These are phyloP conservation scores for Malassezia vespertilionis DNA, from an alignment of 1,284 basidiomycete species.

Conservation along the genomic window DNA sequence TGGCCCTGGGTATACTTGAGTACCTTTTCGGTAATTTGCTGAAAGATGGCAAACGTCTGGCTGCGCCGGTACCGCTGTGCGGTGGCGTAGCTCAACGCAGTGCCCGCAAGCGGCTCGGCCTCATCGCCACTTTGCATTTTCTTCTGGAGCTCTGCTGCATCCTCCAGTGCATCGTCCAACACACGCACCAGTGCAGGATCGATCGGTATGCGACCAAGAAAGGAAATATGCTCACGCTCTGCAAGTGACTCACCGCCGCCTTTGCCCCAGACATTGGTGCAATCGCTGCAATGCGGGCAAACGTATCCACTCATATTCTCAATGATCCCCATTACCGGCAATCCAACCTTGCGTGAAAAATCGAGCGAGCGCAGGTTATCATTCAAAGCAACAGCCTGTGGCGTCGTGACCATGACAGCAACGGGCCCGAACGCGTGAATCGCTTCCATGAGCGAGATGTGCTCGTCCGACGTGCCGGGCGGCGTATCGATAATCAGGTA, in stretches of 20 bases:
- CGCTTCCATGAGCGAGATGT: conserved; percentile 87
- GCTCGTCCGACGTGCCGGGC: conserved; percentile 92
- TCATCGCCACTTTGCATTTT: background rate
- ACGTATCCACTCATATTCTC: conserved; percentile 99
- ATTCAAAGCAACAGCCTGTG: conserved; percentile 87
- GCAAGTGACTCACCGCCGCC: conserved; percentile 73
- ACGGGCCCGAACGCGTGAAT: conserved; percentile 59
- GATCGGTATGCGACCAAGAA: conserved; percentile 82
- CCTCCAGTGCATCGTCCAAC: conserved; percentile 60
- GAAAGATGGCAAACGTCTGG: conserved; percentile 42
- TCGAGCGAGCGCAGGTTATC: conserved; percentile 93
- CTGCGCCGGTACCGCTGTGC: conserved; percentile 33
- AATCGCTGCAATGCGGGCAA: conserved; percentile 71
- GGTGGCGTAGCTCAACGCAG: conserved; percentile 30
- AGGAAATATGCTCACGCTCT: conserved; percentile 59
- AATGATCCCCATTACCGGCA: conserved; percentile 84
- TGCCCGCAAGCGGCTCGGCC: conserved; percentile 20
- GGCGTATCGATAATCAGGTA: conserved; percentile 96
- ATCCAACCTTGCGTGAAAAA: conserved; percentile 72
- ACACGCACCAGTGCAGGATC: conserved; percentile 81
- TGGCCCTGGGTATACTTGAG: conserved; percentile 10
- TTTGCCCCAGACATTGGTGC: conserved; percentile 87
- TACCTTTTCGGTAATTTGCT: conserved; percentile 29
- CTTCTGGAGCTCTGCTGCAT: conserved; percentile 15
- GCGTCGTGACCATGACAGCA: conserved; percentile 86